Conservation (phyloP, 495 filamentous ascomycete species). For the Penicillium herquei region DNA sequence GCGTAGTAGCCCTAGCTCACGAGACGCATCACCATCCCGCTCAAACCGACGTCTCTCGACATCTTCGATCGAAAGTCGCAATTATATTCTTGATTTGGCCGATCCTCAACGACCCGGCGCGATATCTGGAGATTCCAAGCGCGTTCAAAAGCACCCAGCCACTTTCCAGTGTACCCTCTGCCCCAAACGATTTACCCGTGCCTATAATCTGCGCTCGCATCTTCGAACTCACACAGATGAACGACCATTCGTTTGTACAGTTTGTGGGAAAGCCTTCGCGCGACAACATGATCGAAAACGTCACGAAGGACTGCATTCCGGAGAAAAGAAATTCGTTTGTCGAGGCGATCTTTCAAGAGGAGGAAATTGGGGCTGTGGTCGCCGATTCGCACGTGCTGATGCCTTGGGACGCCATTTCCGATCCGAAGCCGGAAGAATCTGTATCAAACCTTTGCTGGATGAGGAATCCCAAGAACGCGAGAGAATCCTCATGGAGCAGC, state of each 20-base stretch:
- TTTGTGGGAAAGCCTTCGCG: slow-evolving; percentile 95
- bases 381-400: slow-evolving; percentile 92
- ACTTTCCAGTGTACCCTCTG: slow-evolving; percentile 86
- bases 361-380: slow-evolving; percentile 86
- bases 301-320: slow-evolving; percentile 86
- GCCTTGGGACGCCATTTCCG: slow-evolving; percentile 96
- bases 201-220: slow-evolving; percentile 90
- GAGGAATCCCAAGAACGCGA: slow-evolving; percentile 82
- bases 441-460: slow-evolving; percentile 91
- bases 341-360: slow-evolving; percentile 81
- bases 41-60: slow-evolving; percentile 78
- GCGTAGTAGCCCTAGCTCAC: slow-evolving; percentile 47
- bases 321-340: slow-evolving; percentile 97
- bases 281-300: slow-evolving; percentile 92
- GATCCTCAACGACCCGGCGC: slow-evolving; percentile 81
- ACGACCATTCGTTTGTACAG: slow-evolving; percentile 89
- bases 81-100: slow-evolving; percentile 89
- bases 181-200: slow-evolving; percentile 83
- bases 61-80: slow-evolving; percentile 78
- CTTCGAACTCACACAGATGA: slow-evolving; percentile 91
- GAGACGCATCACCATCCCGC: slow-evolving; percentile 59
- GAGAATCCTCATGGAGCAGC: slow-evolving; percentile 63
- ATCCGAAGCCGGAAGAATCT: slow-evolving; percentile 90
- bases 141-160: slow-evolving; percentile 92
- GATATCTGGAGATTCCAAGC: slow-evolving; percentile 59